These are phyloP conservation scores for Starmerella powellii DNA, from an alignment of 805 yeast genomes.

Conservation along the genomic window DNA sequence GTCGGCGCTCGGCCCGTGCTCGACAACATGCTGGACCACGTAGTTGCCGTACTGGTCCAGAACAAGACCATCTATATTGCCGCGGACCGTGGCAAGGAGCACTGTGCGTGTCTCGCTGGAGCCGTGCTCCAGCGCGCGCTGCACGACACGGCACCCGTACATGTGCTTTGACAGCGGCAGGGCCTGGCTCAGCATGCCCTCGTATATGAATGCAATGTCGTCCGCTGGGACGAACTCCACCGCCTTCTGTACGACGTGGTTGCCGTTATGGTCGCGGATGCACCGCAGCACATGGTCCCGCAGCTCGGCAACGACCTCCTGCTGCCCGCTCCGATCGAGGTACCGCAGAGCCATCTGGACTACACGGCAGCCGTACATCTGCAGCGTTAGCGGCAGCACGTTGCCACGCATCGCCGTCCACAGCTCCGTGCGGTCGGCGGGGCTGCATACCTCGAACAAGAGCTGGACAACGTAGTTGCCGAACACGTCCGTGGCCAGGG, in stretches of 20 bases:
- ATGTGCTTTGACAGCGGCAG: slow-evolving; percentile 88
- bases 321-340: slow-evolving; percentile 51
- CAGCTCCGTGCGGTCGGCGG: slow-evolving; percentile 54
- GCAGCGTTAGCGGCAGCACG: slow-evolving; percentile 64
- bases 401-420: slow-evolving; percentile 63
- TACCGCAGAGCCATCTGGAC: slow-evolving; percentile 87
- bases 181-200: slow-evolving; percentile 48
- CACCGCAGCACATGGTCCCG: slow-evolving; percentile 48
- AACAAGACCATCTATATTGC: slow-evolving; percentile 59
- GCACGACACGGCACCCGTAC: slow-evolving; percentile 95
- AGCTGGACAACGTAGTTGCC: slow-evolving; percentile 97
- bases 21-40: slow-evolving; percentile 90
- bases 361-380: slow-evolving; percentile 97
- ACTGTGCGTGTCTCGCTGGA: slow-evolving; percentile 48
- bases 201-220: slow-evolving; percentile 57
- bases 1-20: slow-evolving; percentile 53
- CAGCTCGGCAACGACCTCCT: slow-evolving; percentile 57
- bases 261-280: slow-evolving; percentile 93
- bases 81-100: slow-evolving; percentile 60
- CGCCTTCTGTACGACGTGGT: slow-evolving; percentile 92
- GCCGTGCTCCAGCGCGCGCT: slow-evolving; percentile 76
- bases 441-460: slow-evolving; percentile 71
- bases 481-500: slow-evolving; percentile 88
- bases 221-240: slow-evolving; percentile 74
- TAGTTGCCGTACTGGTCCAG: slow-evolving; percentile 97